These are phyloP conservation scores for Trypanosoma boissoni DNA, from an alignment of 208 protist species.

Conservation along the genomic window DNA sequence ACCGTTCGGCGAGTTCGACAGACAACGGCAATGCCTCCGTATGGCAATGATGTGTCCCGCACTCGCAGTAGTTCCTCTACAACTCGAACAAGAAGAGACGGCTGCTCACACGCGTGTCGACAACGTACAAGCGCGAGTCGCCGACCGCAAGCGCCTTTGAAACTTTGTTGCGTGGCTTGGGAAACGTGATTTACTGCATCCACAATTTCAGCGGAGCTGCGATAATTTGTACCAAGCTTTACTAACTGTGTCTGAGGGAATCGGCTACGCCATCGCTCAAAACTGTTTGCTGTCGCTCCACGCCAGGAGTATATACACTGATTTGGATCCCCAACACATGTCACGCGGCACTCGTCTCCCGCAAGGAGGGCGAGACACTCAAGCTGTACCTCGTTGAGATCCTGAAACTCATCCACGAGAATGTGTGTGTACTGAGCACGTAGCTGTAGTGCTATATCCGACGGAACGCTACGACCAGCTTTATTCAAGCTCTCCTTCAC, in stretches of 20 bases:
- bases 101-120: conserved; percentile 32
- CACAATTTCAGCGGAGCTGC: conserved; percentile 73
- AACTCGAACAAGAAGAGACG: conserved; percentile 35
- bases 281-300: conserved; percentile 67
- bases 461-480: conserved; percentile 12
- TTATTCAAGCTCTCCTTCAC: background rate
- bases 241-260: conserved; percentile 59
- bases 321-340: conserved; percentile 86
- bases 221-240: conserved; percentile 76
- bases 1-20: conserved; percentile 67
- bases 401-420: conserved; percentile 89
- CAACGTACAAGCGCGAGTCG: conserved; percentile 39
- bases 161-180: conserved; percentile 35
- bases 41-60: conserved; percentile 32
- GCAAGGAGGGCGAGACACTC: conserved; percentile 80
- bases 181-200: conserved; percentile 53
- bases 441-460: conserved; percentile 33
- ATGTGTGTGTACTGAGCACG: conserved; percentile 73
- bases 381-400: conserved; percentile 86
- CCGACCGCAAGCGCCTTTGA: conserved; percentile 38
- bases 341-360: conserved; percentile 75
- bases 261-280: conserved; percentile 63
- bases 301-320: conserved; percentile 90
- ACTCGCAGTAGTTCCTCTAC: conserved; percentile 44
- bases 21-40: conserved; percentile 77